Base-by-base conservation (phyloP, 768 basidiomycete species). In the Neoboletus magnificus region DNA sequence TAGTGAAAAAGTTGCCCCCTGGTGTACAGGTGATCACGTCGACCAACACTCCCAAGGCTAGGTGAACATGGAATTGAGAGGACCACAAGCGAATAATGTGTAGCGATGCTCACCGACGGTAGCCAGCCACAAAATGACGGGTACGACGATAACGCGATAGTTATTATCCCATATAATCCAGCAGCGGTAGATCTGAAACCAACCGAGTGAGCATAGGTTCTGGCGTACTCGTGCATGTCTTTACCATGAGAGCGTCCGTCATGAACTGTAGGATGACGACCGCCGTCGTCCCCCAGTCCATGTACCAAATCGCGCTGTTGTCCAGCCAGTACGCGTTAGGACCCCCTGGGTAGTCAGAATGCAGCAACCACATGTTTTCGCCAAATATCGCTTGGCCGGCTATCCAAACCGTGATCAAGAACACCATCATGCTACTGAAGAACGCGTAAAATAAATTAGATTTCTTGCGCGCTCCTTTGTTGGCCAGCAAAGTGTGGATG, bases 181-280 rank as follows among this genome's bases (percentile, higher is more conserved):
- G 61, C 74, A 75, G 27, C 75, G 77, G 52, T 75, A 67, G 18
- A 78, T 66, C 77, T 78, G 46, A 23, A 73, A 55, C 6, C 27
- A 44, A 47, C 11, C 33, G 22, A 35, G 15, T 67, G 29, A 65
- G 25, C n/a, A 46, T 4, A 9, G 15, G 9, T 30, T 16, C 15
- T 12, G 10, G 48, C 9, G 20, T 22, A 20, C 5, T 40, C 1
- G 3, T 18, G 2, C n/a, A 23, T n/a, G 36, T 30, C 43, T 22
- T 37, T 47, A 65, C 64, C 64, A 66, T 63, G 9, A 64, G 55
- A 2, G 59, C 77, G 27, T 76, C 74, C 4, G 69, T 68, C 56
- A 76, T 58, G 39, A 76, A 67, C 3, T 76, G 73, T 25, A 73
- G 53, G 15, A 68, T 10, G 47, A 73, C 52, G 18, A 66, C 54